Conservation (phyloP, 768 basidiomycete species). For the Trametopsis cervina region DNA sequence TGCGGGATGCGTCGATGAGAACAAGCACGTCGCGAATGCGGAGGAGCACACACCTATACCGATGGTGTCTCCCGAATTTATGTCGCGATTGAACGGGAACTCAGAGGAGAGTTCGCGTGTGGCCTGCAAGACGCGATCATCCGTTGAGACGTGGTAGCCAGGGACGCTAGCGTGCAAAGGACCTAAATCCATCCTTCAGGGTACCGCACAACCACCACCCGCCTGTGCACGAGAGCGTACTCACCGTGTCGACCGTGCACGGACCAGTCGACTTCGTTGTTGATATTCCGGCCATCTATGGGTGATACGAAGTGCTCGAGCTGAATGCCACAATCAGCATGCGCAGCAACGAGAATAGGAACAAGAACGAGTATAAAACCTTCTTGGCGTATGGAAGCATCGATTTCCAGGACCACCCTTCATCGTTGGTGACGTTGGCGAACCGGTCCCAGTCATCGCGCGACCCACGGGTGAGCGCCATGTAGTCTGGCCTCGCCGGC, state of each 20-base stretch:
- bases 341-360: not conserved
- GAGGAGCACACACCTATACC: constrained; percentile 11
- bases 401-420: constrained; percentile 20
- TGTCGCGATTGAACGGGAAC: constrained; percentile 15
- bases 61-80: constrained; percentile 12
- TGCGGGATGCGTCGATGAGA: not conserved
- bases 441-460: constrained; percentile 17
- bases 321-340: not conserved
- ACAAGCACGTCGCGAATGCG: not conserved
- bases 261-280: not conserved
- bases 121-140: constrained; percentile 11
- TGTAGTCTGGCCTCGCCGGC: constrained; percentile 13
- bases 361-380: not conserved
- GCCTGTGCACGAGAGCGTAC: not conserved
- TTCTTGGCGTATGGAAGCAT: constrained; percentile 12
- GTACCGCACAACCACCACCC: not conserved
- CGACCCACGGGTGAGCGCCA: constrained; percentile 21
- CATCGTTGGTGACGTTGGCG: constrained; percentile 18
- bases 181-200: not conserved
- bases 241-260: not conserved
- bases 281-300: not conserved
- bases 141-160: constrained; percentile 5
- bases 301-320: not conserved
- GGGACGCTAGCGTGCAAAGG: constrained; percentile 7
- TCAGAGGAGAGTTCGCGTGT: not conserved